Conservation (phyloP, 2,329 filamentous ascomycete species). For the Monosporascus ibericus region DNA sequence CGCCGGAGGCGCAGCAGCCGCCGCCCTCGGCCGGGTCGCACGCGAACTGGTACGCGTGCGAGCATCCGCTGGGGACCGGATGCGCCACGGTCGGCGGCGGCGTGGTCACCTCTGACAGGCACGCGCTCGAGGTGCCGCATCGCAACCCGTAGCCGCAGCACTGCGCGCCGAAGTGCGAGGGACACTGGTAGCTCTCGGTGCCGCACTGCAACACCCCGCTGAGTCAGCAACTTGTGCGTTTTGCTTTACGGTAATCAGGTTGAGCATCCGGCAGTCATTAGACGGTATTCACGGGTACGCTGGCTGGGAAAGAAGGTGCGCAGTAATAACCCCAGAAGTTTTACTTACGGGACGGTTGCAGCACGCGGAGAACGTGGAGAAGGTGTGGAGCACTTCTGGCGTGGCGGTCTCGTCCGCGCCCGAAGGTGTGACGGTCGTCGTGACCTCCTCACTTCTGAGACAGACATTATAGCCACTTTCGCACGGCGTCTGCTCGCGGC, state of each 20-base stretch:
- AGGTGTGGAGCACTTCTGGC: conserved; percentile 2
- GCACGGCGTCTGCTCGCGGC: conserved; percentile 10
- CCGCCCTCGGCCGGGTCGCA: conserved; percentile 36
- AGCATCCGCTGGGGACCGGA: conserved; percentile 36
- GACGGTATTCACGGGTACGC: no score
- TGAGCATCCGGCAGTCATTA: no score
- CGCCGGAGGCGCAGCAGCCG: conserved; percentile 43
- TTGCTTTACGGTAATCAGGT: no score
- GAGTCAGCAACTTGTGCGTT: no score
- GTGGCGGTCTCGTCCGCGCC: not conserved
- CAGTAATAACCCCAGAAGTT: no score
- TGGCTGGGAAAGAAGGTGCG: no score
- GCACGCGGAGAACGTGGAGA: conserved; percentile 8
- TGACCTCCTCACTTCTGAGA: conserved; percentile 10
- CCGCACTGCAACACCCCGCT: conserved; percentile 7
- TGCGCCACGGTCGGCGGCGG: conserved; percentile 23
- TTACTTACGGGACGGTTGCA: conserved; percentile 12
- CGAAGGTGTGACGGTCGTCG: not conserved
- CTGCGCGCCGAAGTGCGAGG: conserved; percentile 35
- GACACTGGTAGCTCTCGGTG: conserved; percentile 36
- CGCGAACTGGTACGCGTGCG: conserved; percentile 32
- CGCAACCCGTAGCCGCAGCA: conserved; percentile 43
- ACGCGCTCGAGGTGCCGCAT: conserved; percentile 33
- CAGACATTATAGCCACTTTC: conserved; percentile 9
- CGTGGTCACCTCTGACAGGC: conserved; percentile 21